Percentiles rank a stretch among this genome's conserved stretches.
Conservation (phyloP, 176 grass and related monocot species). For the Raddia distichophylla region DNA sequence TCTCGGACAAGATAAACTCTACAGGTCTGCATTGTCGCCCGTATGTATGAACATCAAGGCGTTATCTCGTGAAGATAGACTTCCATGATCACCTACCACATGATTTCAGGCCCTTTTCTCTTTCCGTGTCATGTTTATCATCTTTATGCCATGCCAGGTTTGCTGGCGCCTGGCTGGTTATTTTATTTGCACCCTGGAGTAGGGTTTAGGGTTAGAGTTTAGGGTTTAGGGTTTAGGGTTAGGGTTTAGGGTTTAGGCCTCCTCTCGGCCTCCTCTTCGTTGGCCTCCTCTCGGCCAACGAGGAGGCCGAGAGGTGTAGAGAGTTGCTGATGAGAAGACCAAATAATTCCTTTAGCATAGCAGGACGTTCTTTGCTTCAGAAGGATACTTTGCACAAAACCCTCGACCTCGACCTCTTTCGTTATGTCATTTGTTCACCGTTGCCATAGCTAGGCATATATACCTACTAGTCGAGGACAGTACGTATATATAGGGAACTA, state of each 20-base stretch:
- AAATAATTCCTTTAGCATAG: not conserved
- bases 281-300: too few species aligned
- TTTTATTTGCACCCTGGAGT: conserved; percentile 18
- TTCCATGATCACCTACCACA: conserved; percentile 21
- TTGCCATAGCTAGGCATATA: not conserved
- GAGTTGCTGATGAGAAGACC: too few species aligned
- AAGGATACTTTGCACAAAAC: not conserved
- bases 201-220: too few species aligned
- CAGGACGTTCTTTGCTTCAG: conserved; percentile 30
- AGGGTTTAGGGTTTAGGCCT: too few species aligned
- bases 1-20: conserved; percentile 28
- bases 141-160: conserved; percentile 16
- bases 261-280: too few species aligned
- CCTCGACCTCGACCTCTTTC: not conserved
- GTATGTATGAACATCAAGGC: conserved; percentile 52
- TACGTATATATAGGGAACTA: not conserved
- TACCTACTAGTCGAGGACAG: not conserved
- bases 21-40: conserved; percentile 22
- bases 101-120: conserved; percentile 33
- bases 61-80: conserved; percentile 59
- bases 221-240: too few species aligned
- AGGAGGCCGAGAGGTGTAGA: too few species aligned
- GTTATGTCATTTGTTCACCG: conserved; percentile 30
- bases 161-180: not conserved
- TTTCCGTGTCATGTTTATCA: conserved; percentile 5